Evolutionary conservation across 2,329 filamentous ascomycete genomes (phyloP), one percentile per base, ranked within the genome.

Genomic region (Alternaria solani): DNA sequence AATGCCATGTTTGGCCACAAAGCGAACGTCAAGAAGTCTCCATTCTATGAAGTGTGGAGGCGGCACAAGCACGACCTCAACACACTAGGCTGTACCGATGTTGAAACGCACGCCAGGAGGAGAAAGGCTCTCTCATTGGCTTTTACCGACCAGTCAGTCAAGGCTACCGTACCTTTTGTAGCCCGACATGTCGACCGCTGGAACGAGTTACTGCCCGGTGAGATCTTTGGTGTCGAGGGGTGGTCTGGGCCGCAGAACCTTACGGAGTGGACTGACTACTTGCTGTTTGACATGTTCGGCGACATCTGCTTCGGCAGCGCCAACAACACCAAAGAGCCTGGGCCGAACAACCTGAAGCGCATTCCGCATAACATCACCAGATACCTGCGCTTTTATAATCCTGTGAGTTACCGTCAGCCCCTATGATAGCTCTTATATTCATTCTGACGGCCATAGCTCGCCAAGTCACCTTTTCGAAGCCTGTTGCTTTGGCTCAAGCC

Each of bases 271-370:
- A 39, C 56, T 18, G 42, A 75, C 54, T 80, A 74, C 63, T 69
- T 83, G 34, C 71, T 77, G 32, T 79, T 83, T 62, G 81, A 84
- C 59, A 73, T 83, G 36, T 80, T 36, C 32, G 32, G 32, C 1
- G 32, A 36, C 12, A 36, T 84, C 5, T 74, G 68, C 49, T 76
- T 79, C 57, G 32, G 32, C 32, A 36, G 32, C 6, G 14, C 32
- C 32, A 36, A 36, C 14, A 36, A 36, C 6, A 75, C 75, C 64
- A 71, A 79, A 30, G 65, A 72, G 43, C 60, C 70, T 3, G 66
- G 68, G 14, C 46, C 55, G 11, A 68, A 66, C 39, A 49, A 46
- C 23, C 26, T 67, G 39, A 67, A 62, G 44, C 59, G 54, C n/a
- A 48, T 67, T 18, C 64, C 59, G 6, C 36, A 57, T 7, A 55